Percentiles rank a stretch among this genome's conserved stretches.
These are phyloP conservation scores for Galerina marginata DNA, from an alignment of 768 basidiomycete species.

Conservation along the genomic window DNA sequence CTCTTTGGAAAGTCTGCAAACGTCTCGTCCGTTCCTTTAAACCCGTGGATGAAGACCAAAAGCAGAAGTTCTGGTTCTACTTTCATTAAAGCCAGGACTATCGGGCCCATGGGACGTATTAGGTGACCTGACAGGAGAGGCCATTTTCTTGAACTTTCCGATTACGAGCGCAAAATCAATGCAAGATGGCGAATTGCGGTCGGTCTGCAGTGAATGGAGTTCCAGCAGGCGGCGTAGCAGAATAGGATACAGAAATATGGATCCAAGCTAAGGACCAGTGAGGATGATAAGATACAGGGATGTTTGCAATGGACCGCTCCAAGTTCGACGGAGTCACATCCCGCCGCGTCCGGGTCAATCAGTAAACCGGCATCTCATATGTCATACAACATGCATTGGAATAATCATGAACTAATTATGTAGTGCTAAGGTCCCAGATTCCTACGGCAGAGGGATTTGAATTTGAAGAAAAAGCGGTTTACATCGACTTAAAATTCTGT, in stretches of 20 bases:
- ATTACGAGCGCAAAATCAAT: background rate
- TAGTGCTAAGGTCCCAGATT: background rate
- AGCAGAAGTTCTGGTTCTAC: conserved; percentile 55
- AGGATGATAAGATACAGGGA: no score
- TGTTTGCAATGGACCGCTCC: no score
- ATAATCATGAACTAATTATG: background rate
- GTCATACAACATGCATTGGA: no score
- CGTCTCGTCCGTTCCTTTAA: conserved; percentile 65
- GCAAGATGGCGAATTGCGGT: background rate
- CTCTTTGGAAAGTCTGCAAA: conserved; percentile 82
- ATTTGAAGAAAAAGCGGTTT: background rate
- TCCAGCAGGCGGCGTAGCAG: no score
- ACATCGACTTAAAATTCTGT: conserved; percentile 26
- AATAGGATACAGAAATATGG: no score
- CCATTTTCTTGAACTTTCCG: no score
- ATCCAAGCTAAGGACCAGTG: no score
- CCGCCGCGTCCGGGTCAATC: no score
- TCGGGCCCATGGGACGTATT: background rate
- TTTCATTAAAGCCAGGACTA: conserved; percentile 24
- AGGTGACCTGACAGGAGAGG: background rate
- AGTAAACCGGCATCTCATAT: no score
- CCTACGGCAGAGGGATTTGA: background rate
- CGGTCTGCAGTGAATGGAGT: no score
- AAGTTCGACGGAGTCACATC: no score
- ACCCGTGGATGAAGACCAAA: conserved; percentile 83